A percentile compares a stretch with the other conserved stretches of the same genome.
Conservation (phyloP, 768 basidiomycete species). For the Pisolithus orientalis region DNA sequence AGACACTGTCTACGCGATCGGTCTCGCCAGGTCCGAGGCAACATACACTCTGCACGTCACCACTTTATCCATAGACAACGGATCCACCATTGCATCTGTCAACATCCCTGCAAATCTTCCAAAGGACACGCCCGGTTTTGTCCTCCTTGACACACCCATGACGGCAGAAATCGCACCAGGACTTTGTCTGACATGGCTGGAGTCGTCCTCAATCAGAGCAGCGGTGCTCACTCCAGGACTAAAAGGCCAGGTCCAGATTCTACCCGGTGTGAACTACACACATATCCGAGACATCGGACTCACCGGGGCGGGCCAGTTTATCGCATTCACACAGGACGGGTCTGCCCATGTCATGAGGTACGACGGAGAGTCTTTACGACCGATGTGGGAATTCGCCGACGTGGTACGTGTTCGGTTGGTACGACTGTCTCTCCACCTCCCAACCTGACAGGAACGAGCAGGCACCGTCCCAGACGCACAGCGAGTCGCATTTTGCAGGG, state of each 20-base stretch:
- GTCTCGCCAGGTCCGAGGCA: constrained; percentile 38
- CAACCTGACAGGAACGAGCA: too few relatives aligned
- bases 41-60: constrained; percentile 64
- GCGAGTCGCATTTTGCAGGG: too few relatives aligned
- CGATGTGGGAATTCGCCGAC: constrained; percentile 43
- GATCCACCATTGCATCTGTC: constrained; percentile 40
- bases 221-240: constrained; percentile 48
- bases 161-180: constrained; percentile 1
- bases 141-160: constrained; percentile 26
- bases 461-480: constrained; percentile 7
- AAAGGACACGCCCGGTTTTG: constrained; percentile 29
- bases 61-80: constrained; percentile 49
- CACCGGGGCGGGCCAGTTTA: too few relatives aligned
- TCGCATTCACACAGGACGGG: too few relatives aligned
- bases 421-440: constrained; percentile 10
- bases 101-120: constrained; percentile 49
- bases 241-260: constrained; percentile 35
- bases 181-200: constrained; percentile 36
- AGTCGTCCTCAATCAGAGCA: constrained; percentile 43
- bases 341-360: too few relatives aligned
- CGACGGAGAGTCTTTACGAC: too few relatives aligned
- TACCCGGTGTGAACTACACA: constrained; percentile 42
- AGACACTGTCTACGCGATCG: constrained; percentile 49
- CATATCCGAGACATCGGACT: constrained; percentile 59
- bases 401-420: constrained; percentile 32